Base-by-base conservation (phyloP, 371 early-diverging fungal species). In the Vairimorpha apis region DNA sequence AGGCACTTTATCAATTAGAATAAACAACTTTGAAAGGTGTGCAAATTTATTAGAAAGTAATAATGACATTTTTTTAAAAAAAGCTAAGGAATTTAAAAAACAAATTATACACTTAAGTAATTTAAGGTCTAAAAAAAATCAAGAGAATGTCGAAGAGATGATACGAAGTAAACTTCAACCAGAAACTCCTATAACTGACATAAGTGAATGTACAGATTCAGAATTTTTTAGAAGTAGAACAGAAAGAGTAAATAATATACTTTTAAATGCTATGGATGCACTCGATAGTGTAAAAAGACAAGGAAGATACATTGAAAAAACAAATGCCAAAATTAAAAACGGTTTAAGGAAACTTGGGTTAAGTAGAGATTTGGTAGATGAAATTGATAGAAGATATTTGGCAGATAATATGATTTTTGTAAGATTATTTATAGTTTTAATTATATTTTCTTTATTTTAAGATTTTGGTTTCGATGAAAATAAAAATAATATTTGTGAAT, bases 321-420 rank as follows among this genome's bases (percentile, higher is more conserved):
- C 70, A 43, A 72, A 49, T 29, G 35, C 56, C 5, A 77, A 58
- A 53, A 53, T 81, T 18, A 71, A 62, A 32, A 25, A n/a, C 12
- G 76, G 76, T 0, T 51, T 75, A 29, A 60, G 14, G 13, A 75
- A 45, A 35, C 21, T 80, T n/a, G 80, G 80, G 14, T 18, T 75
- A 5, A 72, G 75, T 59, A 67, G 47, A 35, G 41, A 74, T 12
- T 23, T 71, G 2, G 47, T 80, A 29, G 53, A 69, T 14, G 56
- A 69, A 44, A 80, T 80, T 21, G 70, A 70, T 64, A 65, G 30
- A 25, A 76, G 80, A 63, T 73, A 71, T 53, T 43, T 70, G 27
- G 63, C 67, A 21, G 80, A 80, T 70, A 72, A 77, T 13, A 45
- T 21, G 0, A 41, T 76, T 18, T 80, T 80, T 64, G 63, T 67